These are phyloP conservation scores for Xylaria telfairii DNA, from an alignment of 495 filamentous ascomycete species.

Conservation along the genomic window DNA sequence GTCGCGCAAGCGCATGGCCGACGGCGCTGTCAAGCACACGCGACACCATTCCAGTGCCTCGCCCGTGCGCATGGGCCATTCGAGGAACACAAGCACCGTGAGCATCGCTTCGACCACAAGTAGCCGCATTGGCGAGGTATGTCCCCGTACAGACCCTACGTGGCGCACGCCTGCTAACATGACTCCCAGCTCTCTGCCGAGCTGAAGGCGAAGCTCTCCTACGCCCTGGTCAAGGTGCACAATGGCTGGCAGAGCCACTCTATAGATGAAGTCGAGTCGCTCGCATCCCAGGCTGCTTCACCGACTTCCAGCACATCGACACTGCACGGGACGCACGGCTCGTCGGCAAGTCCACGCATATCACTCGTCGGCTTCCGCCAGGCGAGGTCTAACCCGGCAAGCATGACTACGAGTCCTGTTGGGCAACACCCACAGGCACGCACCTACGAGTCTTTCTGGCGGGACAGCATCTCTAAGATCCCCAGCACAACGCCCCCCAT, in stretches of 20 bases:
- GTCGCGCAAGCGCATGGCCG: conserved; percentile 67
- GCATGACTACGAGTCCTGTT: conserved; percentile 44
- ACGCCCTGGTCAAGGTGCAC: conserved; percentile 89
- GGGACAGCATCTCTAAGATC: conserved; percentile 38
- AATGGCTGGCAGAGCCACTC: conserved; percentile 78
- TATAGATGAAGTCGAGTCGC: conserved; percentile 71
- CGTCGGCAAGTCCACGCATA: conserved; percentile 54
- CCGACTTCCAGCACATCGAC: conserved; percentile 62
- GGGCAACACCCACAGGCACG: conserved; percentile 30
- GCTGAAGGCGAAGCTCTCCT: conserved; percentile 79
- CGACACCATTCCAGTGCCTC: conserved; percentile 46
- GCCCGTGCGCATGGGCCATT: conserved; percentile 58
- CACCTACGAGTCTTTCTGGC: conserved; percentile 55
- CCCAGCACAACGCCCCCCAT: conserved; percentile 32
- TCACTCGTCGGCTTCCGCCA: conserved; percentile 38
- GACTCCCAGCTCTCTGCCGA: conserved; percentile 70
- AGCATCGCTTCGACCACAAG: conserved; percentile 60
- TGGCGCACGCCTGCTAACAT: conserved; percentile 31
- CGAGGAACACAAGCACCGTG: conserved; percentile 70
- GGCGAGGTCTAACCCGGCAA: conserved; percentile 38
- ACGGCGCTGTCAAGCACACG: conserved; percentile 64
- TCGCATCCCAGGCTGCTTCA: conserved; percentile 66
- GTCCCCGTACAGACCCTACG: conserved; percentile 29
- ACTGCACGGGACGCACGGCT: conserved; percentile 54
- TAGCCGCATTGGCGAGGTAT: conserved; percentile 78